Evolutionary conservation across 352 stramenopile genomes (phyloP), one percentile per base, ranked within the genome.

Genomic region (Phytophthora agathidicida): DNA sequence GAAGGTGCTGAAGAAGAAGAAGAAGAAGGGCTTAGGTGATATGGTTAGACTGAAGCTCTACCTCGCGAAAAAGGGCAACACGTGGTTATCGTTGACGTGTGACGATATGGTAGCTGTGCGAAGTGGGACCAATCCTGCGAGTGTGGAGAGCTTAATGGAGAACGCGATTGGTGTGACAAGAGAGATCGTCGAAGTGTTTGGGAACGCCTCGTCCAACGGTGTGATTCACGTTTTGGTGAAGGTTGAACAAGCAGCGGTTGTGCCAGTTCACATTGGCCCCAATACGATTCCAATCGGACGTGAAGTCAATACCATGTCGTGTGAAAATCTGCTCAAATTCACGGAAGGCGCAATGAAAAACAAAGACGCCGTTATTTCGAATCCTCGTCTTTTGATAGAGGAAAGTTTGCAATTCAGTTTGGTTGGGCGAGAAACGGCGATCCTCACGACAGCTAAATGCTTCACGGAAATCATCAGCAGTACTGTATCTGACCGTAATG

Each of bases 241-340:
- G 16, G 10, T 44, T 3, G 32, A 10, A 38, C 32, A 20, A 38
- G n/a, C n/a, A n/a, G n/a, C n/a, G n/a, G n/a, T n/a, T n/a, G n/a
- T n/a, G n/a, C n/a, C n/a, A n/a, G n/a, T n/a, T n/a, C n/a, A 38
- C 32, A n/a, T 38, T n/a, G 32, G 7, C 14, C 32, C 14, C 32
- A n/a, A 20, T 5, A 38, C n/a, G 32, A 5, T 22, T 28, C 26
- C 30, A 19, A 33, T 13, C 11, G 59, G 59, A 8, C 59, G 37
- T 63, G 23, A 59, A 51, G 60, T 71, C 54, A 20, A 64, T 68
- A 22, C 59, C 0, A 0, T 1, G 37, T 71, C 60, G 45, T 65
- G 60, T 30, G 48, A 61, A 50, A 8, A 55, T 52, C 38, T 74
- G 5, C 37, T 70, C 19, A 31, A 24, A 24, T 64, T 63, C 31